phyloP scores from a whole-genome alignment of 2,329 filamentous ascomycete genomes.

The Paramyrothecium sp. region DNA sequence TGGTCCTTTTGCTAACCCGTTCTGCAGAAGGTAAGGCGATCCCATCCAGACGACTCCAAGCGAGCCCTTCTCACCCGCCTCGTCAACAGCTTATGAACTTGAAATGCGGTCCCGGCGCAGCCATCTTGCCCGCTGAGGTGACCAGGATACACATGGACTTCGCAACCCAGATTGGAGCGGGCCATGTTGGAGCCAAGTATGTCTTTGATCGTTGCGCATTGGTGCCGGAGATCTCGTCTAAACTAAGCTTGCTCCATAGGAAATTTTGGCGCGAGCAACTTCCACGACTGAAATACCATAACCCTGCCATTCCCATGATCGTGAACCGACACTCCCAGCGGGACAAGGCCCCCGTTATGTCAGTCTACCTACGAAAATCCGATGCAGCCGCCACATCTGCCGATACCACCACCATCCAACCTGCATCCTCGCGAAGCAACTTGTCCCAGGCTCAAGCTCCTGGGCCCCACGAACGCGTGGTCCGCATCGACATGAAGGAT shows the following conservation, averaged over 20 bases:
- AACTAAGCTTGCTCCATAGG: conserved; percentile 42
- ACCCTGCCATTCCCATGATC: conserved; percentile 80
- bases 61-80: conserved; percentile 21
- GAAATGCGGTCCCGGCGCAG: conserved; percentile 79
- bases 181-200: conserved; percentile 73
- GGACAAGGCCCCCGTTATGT: conserved; percentile 57
- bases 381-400: conserved; percentile 20
- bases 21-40: conserved; percentile 39
- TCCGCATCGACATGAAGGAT: conserved; percentile 63
- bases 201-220: conserved; percentile 15
- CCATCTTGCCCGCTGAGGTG: conserved; percentile 73
- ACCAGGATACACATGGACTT: conserved; percentile 76
- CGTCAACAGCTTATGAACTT: conserved; percentile 66
- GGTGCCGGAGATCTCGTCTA: conserved; percentile 1
- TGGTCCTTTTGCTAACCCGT: conserved; percentile 14
- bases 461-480: conserved; percentile 45
- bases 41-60: conserved; percentile 3
- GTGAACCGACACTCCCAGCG: conserved; percentile 67
- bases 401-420: conserved; percentile 33
- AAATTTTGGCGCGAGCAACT: conserved; percentile 87
- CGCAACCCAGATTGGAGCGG: conserved; percentile 57
- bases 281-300: conserved; percentile 89
- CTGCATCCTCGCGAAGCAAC: conserved; percentile 46
- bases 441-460: conserved; percentile 48
- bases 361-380: conserved; percentile 58